A percentile compares a stretch with the other conserved stretches of the same genome.
Conservation (phyloP, 1,284 basidiomycete species). For the Pseudozyma sp. region DNA sequence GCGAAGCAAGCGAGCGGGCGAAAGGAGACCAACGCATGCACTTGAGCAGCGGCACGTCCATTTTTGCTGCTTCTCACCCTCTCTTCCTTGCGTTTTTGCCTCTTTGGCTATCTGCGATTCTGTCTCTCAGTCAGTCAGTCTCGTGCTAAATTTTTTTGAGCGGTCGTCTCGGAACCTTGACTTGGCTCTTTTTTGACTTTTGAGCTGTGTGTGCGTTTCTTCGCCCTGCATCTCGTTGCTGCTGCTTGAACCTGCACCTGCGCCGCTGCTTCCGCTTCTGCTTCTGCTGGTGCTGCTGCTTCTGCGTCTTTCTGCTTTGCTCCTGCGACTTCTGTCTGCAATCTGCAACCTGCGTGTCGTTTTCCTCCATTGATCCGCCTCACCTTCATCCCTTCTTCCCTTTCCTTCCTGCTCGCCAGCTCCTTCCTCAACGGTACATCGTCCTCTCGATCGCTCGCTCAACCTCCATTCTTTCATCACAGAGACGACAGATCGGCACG, state of each 20-base stretch:
- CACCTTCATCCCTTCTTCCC: neutral
- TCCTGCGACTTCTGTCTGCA: conserved; percentile 13
- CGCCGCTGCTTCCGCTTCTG: conserved; percentile 11
- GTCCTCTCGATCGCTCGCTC: conserved; percentile 5
- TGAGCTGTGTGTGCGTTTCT: conserved; percentile 10
- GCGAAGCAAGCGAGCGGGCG: too few species aligned
- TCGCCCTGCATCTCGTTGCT: conserved; percentile 30
- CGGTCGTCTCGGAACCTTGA: conserved; percentile 2
- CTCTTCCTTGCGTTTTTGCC: neutral
- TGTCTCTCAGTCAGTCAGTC: neutral
- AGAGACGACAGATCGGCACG: conserved; percentile 22
- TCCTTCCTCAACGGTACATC: conserved; percentile 17
- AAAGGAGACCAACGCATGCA: neutral
- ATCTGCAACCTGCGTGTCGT: conserved; percentile 48
- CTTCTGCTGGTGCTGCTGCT: conserved; percentile 7
- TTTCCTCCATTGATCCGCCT: conserved; percentile 11
- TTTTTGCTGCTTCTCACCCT: neutral
- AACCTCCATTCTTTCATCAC: conserved; percentile 6
- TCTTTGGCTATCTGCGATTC: too few species aligned
- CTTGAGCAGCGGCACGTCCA: conserved; percentile 10
- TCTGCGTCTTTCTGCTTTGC: neutral
- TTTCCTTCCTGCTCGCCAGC: conserved; percentile 1
- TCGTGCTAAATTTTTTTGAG: conserved; percentile 6
- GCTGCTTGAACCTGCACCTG: conserved; percentile 11
- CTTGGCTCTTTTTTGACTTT: conserved; percentile 1